Evolutionary conservation across 805 yeast species (phyloP), one percentile per base, ranked within the genome.

Genomic region (Wickerhamiella dianesei): DNA sequence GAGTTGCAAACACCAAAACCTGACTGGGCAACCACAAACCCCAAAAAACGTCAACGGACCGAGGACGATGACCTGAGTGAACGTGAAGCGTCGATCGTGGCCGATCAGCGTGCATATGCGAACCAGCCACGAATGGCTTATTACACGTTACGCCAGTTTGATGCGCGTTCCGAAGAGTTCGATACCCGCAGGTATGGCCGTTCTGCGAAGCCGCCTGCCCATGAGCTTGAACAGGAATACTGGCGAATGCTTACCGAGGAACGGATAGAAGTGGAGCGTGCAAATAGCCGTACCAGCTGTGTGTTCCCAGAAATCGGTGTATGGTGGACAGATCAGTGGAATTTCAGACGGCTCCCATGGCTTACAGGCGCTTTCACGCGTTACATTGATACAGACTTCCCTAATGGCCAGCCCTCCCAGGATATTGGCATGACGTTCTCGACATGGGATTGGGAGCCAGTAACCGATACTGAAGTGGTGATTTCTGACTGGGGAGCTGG

Each of bases 401-500:
- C 17, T n/a, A 36, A n/a, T n/a, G 19, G 39, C 19, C 9, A 5
- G 16, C 41, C 41, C 21, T 25, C 32, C 5, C 21, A 19, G 25
- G 41, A 39, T n/a, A 39, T 39, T 22, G 21, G 21, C 21, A 19
- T 20, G 25, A 19, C 18, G 4, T 19, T 39, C 9, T 13, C 41
- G 8, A 20, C 41, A 5, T 14, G 25, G 25, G 25, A 39, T 8
- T 39, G 41, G 41, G 25, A 19, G 6, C 25, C n/a, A 14, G 16
- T 19, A 5, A 8, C 6, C 59, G 80, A 94, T 0, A 66, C 83
- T 50, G 76, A 84, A 44, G 84, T 92, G 4, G 83, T 82, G 59
- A 85, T 84, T 59, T 85, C 86, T 57, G 94, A 84, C 60, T 69
- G 73, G 53, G 96, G 95, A 1, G 77, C 79, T 17, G 75, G 84